Evolutionary conservation across 2,329 filamentous ascomycete genomes (phyloP), one percentile per base, ranked within the genome.

Genomic region (Zasmidium citrigriseum): DNA sequence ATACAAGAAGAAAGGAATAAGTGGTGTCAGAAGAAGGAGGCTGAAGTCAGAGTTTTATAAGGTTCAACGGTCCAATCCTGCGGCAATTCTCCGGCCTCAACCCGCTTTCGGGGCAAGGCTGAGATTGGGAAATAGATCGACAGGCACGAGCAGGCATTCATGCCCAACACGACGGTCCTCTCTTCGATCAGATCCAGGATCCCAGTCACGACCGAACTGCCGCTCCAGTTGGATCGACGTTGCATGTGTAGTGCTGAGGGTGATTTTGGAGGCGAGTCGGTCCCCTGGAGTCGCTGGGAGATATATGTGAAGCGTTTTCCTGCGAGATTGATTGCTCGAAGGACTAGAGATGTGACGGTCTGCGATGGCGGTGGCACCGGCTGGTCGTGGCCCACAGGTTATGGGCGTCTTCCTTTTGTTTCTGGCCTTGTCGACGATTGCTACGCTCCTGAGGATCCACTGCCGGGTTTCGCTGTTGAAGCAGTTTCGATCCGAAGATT

Each of bases 361-460:
- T 45, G 51, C 34, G 0, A 61, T 61, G 59, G 48, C 59, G 25
- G n/a, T 58, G 10, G 12, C 27, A 23, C 52, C 52, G 22, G 48
- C 27, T 49, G 59, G 55, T 1, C 54, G 59, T 25, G 59, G 59
- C 23, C 16, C 49, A 27, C 47, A 61, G 51, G 55, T 61, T 29
- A 51, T 58, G 38, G 51, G 24, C 4, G 52, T 61, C 20, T 61
- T 27, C 5, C 16, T 54, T 2, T 38, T 62, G 18, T 62, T 62
- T 29, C 46, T 58, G n/a, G 45, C 16, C 5, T 45, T 62, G 24
- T 57, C 60, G 12, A 59, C 54, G 4, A 52, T 62, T n/a, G 53
- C 57, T 24, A 55, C 56, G 2, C 47, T 14, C 16, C 46, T 62
- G 20, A 51, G 57, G 23, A 48, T 59, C 18, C 60, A 60, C 21